Base-by-base conservation (phyloP, 257 asterid genomes). In the Salvia hispanica region DNA sequence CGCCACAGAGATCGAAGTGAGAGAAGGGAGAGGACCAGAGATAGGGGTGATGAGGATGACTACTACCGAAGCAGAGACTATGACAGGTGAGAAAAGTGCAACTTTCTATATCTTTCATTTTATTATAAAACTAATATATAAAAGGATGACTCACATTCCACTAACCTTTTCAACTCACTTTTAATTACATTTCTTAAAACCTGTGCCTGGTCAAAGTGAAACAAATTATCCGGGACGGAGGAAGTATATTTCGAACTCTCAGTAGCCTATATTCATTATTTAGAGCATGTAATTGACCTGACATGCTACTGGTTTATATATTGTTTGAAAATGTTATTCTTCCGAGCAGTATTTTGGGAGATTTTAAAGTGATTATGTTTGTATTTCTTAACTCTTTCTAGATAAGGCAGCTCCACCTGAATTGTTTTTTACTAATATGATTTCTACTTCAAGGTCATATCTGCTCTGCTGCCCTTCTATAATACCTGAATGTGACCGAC, bases 11-110 rank as follows among this genome's bases (percentile, higher is more conserved):
- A 92, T 62, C 83, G 83, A 2, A 74, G 88, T 76, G 96, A 83
- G 54, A 85, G 85, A 74, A 90, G 87, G 73, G 96, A 83, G 70
- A 87, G 87, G 78, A 84, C 94, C 45, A 85, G 85, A 78, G 96
- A 85, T 52, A 79, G 77, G 74, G 95, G 79, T 60, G 95, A 84
- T 65, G 91, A 80, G 42, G 97, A 85, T 58, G 88, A 81, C 77
- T 73, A 77, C 69, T 64, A 72, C 69, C 81, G 77, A 81, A 75
- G 77, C 79, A 91, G 96, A 66, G 96, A 87, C 73, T 74, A 47
- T 70, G 98, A 90, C 64, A 81, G 90, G 99, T 90, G 37, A 78
- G 72, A 59, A 60, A 68, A 48, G 56, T 73, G n/a, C 16, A 39
- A 47, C 44, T 34, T 56, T 28, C 55, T 55, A n/a, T 45, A 21